Evolutionary conservation across 2,329 filamentous ascomycete species (phyloP).

Genomic region (Epichloe sibirici): DNA sequence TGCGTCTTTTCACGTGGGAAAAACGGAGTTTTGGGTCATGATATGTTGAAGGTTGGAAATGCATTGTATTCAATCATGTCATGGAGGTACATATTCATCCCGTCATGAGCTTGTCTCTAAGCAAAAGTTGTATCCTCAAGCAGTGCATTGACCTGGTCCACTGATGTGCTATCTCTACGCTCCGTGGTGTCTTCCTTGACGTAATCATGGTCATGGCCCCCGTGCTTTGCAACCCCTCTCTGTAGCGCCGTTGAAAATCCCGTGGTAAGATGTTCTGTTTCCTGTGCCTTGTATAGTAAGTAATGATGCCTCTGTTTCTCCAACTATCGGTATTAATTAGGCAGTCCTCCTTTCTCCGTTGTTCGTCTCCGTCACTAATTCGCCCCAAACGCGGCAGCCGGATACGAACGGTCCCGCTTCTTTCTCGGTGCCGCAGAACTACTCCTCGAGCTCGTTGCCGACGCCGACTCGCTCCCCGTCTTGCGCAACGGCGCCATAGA

Average conservation of each 20-base stretch:
- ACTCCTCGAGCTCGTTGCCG: slow-evolving; percentile 41
- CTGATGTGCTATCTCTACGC: too few species aligned
- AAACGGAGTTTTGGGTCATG: slow-evolving; percentile 2
- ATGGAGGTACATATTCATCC: not conserved
- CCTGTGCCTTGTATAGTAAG: too few species aligned
- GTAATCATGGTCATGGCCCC: too few species aligned
- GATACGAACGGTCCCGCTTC: slow-evolving; percentile 50
- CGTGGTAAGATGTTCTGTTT: too few species aligned
- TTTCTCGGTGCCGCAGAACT: slow-evolving; percentile 39
- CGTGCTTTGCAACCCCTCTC: too few species aligned
- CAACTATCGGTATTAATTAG: not conserved
- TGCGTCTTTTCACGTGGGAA: slow-evolving; percentile 4
- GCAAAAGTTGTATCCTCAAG: too few species aligned
- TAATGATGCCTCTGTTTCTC: too few species aligned
- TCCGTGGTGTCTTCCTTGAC: too few species aligned
- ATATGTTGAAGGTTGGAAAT: not conserved
- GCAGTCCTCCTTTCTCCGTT: not conserved
- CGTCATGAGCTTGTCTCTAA: not conserved
- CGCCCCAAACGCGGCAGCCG: slow-evolving; percentile 46
- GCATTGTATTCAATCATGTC: not conserved
- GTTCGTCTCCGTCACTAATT: not conserved
- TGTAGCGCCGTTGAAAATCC: too few species aligned
- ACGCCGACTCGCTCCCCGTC: slow-evolving; percentile 20
- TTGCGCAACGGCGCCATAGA: slow-evolving; percentile 17
- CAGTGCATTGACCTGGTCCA: too few species aligned